Percentiles rank a stretch among this genome's conserved stretches.
Evolutionary conservation across 148 eudicot species (phyloP).

Genomic region (Mesembryanthemum crystallinum): DNA sequence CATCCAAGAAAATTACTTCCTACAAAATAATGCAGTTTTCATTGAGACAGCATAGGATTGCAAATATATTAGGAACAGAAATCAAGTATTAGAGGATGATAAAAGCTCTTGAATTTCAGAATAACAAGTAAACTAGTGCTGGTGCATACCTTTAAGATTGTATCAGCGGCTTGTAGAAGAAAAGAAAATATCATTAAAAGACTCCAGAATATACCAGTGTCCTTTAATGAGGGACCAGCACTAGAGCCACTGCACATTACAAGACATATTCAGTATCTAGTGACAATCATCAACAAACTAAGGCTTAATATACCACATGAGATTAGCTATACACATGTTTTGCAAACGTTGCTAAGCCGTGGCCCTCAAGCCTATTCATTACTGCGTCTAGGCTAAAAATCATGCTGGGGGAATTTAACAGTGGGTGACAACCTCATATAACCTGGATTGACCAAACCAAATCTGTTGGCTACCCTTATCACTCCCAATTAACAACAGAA

Average conservation of each 20-base stretch:
- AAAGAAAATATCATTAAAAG: slow-evolving; percentile 83
- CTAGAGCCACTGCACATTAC: slow-evolving; percentile 75
- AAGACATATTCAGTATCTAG: not conserved
- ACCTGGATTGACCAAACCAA: no score
- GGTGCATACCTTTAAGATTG: slow-evolving; percentile 66
- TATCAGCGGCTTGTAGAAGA: slow-evolving; percentile 91
- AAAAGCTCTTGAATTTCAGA: not conserved
- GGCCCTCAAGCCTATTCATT: no score
- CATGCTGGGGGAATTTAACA: no score
- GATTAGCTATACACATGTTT: not conserved
- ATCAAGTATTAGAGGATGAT: not conserved
- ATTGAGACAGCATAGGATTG: slow-evolving; percentile 15
- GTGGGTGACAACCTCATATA: no score
- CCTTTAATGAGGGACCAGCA: slow-evolving; percentile 67
- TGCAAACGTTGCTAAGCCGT: no score
- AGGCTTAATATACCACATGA: not conserved
- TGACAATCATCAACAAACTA: not conserved
- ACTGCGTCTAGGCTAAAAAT: no score
- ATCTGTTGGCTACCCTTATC: no score
- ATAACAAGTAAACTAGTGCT: not conserved
- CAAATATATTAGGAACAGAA: slow-evolving; percentile 1
- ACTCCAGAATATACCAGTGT: slow-evolving; percentile 82
- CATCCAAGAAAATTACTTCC: slow-evolving; percentile 77
- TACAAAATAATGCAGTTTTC: slow-evolving; percentile 32
- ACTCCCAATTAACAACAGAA: no score